Conservation (phyloP, 345 rosid species). For the Brassica carinata region DNA sequence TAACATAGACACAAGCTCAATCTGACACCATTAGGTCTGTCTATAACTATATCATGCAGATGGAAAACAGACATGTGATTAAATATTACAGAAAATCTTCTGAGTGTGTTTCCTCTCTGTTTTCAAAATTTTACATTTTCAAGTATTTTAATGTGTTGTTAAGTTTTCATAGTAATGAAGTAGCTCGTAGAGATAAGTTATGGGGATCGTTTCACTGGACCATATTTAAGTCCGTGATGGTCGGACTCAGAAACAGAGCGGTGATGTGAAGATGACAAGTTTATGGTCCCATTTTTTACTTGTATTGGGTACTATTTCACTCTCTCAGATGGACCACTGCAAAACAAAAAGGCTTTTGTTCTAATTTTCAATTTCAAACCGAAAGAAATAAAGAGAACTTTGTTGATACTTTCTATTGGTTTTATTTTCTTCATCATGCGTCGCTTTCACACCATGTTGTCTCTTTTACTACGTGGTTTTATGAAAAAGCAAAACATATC, state of each 20-base stretch:
- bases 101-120: neutral
- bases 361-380: constrained; percentile 24
- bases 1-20: neutral
- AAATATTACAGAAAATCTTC: neutral
- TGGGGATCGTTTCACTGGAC: constrained; percentile 25
- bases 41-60: neutral
- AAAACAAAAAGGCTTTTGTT: neutral
- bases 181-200: constrained; percentile 24
- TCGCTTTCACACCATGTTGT: constrained; percentile 34
- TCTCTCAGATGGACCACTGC: constrained; percentile 37
- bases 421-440: constrained; percentile 15
- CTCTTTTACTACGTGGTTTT: constrained; percentile 20
- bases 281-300: constrained; percentile 37
- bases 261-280: constrained; percentile 34
- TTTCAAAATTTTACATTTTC: neutral
- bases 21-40: constrained; percentile 22
- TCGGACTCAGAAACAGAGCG: constrained; percentile 38
- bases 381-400: constrained; percentile 20
- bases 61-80: constrained; percentile 4
- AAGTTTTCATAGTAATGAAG: neutral
- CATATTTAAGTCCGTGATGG: constrained; percentile 40
- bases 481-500: constrained; percentile 33
- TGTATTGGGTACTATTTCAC: constrained; percentile 19
- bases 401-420: constrained; percentile 26
- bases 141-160: neutral